Conservation (phyloP, 1,284 basidiomycete species). For the Papiliotrema laurentii region DNA sequence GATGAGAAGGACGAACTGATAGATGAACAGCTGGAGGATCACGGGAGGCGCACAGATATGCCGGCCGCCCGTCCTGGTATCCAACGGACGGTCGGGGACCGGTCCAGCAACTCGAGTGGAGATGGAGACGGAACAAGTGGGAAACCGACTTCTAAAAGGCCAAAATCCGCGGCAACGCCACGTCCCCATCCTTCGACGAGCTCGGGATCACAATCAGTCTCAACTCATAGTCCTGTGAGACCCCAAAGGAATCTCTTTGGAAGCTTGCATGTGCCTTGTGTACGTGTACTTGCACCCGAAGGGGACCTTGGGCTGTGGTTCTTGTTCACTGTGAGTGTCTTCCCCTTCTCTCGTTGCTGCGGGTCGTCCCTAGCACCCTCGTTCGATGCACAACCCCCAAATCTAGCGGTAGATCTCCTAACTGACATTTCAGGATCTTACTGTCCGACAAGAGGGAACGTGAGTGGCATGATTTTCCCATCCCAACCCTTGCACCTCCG, state of each 20-base stretch:
- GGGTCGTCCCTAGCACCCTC: background rate
- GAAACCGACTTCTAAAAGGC: too few species aligned
- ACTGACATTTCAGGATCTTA: conserved; percentile 28
- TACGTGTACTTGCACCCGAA: conserved; percentile 30
- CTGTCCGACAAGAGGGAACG: conserved; percentile 37
- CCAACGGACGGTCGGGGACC: too few species aligned
- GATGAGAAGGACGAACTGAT: too few species aligned
- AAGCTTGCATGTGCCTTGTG: conserved; percentile 32
- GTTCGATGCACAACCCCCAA: background rate
- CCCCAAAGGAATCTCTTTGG: conserved; percentile 34
- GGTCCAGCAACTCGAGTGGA: too few species aligned
- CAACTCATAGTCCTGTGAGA: background rate
- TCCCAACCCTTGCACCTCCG: too few species aligned
- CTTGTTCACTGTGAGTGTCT: conserved; percentile 36
- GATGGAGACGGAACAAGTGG: too few species aligned
- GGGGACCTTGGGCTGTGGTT: conserved; percentile 41
- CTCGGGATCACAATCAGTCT: background rate
- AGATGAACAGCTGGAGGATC: too few species aligned
- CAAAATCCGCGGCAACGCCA: too few species aligned
- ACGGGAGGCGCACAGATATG: too few species aligned
- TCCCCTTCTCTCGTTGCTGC: background rate
- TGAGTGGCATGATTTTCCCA: conserved; percentile 8
- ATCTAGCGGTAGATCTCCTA: too few species aligned
- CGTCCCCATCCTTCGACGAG: too few species aligned
- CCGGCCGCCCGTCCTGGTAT: too few species aligned